These are phyloP conservation scores for Xylaria sp. DNA, from an alignment of 2,329 filamentous ascomycete species.

Conservation along the genomic window DNA sequence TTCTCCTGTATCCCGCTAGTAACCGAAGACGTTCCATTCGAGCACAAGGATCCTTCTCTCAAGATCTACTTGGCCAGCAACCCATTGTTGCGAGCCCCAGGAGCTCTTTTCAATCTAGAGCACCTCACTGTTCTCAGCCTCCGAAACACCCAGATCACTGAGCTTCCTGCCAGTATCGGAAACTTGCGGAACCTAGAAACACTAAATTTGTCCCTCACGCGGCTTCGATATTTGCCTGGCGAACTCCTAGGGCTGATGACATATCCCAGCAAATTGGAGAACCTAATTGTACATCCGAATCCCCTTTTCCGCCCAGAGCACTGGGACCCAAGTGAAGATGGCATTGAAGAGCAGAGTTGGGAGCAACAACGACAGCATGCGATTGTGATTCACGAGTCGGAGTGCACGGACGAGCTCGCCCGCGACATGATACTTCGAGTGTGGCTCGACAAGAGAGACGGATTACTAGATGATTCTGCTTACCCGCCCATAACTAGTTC, in stretches of 20 bases:
- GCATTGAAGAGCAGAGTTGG: constrained; percentile 3
- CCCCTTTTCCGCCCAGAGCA: constrained; percentile 54
- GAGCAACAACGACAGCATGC: constrained; percentile 1
- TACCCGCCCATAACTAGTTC: background rate
- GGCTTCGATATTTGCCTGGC: constrained; percentile 61
- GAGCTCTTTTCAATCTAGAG: constrained; percentile 62
- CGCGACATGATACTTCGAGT: background rate
- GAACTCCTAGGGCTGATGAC: constrained; percentile 63
- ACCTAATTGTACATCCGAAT: constrained; percentile 64
- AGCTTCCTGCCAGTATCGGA: constrained; percentile 63
- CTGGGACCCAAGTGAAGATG: constrained; percentile 6
- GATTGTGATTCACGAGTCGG: background rate
- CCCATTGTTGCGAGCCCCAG: constrained; percentile 56
- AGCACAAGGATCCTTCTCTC: constrained; percentile 59
- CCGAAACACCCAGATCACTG: constrained; percentile 62
- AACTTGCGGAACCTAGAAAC: constrained; percentile 60
- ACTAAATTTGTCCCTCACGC: constrained; percentile 69
- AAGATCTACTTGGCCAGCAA: constrained; percentile 66
- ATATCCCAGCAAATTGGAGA: constrained; percentile 47
- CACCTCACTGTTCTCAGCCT: constrained; percentile 67
- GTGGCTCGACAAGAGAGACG: constrained; percentile 23
- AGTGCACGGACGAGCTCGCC: background rate
- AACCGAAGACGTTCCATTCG: constrained; percentile 60
- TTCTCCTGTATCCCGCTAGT: constrained; percentile 59
- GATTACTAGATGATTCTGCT: background rate